Percentiles rank a stretch among this genome's conserved stretches.
These are phyloP conservation scores for Gymnopus androsaceus DNA, from an alignment of 1,284 basidiomycete species.

Conservation along the genomic window DNA sequence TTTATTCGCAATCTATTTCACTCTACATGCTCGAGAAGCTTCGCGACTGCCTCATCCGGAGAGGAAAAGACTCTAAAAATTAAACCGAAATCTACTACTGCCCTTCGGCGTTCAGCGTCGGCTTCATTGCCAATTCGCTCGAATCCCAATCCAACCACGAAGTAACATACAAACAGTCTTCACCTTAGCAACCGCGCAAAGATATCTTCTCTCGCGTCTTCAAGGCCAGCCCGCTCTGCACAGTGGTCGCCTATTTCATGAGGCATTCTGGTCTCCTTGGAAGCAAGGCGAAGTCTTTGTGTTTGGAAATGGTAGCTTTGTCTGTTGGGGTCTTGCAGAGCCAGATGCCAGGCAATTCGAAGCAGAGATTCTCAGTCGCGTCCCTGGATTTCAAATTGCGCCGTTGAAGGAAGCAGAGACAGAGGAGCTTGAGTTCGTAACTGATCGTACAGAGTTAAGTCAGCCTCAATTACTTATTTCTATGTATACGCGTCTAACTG, in stretches of 20 bases:
- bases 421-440: constrained; percentile 89
- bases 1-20: background rate
- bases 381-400: constrained; percentile 59
- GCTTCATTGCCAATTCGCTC: constrained; percentile 75
- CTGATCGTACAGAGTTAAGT: constrained; percentile 77
- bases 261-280: constrained; percentile 67
- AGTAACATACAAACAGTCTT: constrained; percentile 72
- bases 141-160: constrained; percentile 77
- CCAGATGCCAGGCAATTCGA: constrained; percentile 74
- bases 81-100: constrained; percentile 75
- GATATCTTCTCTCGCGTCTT: constrained; percentile 64
- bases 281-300: constrained; percentile 85
- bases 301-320: constrained; percentile 83
- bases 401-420: constrained; percentile 75
- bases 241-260: constrained; percentile 61
- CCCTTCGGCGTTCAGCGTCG: constrained; percentile 75
- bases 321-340: constrained; percentile 87
- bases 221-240: constrained; percentile 46
- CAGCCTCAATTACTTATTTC: constrained; percentile 15
- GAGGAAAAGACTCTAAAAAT: constrained; percentile 1
- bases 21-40: background rate
- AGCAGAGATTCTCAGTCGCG: constrained; percentile 57
- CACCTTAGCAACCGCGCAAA: constrained; percentile 77
- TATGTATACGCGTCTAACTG: constrained; percentile 17
- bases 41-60: background rate